Conservation (phyloP, 768 basidiomycete genomes). For the Mycena pura region DNA sequence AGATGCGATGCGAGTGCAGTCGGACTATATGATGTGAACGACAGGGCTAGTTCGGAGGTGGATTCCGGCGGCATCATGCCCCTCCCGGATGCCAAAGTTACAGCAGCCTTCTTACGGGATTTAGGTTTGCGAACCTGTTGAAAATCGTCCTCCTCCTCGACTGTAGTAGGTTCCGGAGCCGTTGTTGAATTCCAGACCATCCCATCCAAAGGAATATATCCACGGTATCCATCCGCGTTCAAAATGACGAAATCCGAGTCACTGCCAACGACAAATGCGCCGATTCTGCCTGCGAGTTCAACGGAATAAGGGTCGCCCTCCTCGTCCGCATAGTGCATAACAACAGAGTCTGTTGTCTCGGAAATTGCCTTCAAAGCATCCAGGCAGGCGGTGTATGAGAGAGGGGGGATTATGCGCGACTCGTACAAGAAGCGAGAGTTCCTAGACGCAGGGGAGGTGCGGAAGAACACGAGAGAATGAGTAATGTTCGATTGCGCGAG, state of each 20-base stretch:
- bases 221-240: slow-evolving; percentile 76
- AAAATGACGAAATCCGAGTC: slow-evolving; percentile 87
- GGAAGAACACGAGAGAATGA: slow-evolving; percentile 76
- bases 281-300: slow-evolving; percentile 75
- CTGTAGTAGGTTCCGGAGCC: slow-evolving; percentile 27
- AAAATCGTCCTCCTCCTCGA: slow-evolving; percentile 54
- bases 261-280: slow-evolving; percentile 76
- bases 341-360: slow-evolving; percentile 43
- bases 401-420: slow-evolving; percentile 76
- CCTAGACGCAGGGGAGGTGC: slow-evolving; percentile 73
- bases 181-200: slow-evolving; percentile 66
- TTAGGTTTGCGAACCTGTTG: slow-evolving; percentile 63
- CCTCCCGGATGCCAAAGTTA: slow-evolving; percentile 35
- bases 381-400: slow-evolving; percentile 64
- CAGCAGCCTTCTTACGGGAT: slow-evolving; percentile 49
- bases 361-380: slow-evolving; percentile 54
- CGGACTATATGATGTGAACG: slow-evolving; percentile 67
- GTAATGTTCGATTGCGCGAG: slow-evolving; percentile 63
- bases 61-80: slow-evolving; percentile 63
- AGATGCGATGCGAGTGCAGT: slow-evolving; percentile 66
- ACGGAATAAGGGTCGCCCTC: slow-evolving; percentile 88
- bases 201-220: slow-evolving; percentile 79
- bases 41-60: slow-evolving; percentile 53
- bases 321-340: slow-evolving; percentile 78
- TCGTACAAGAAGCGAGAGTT: slow-evolving; percentile 74